These are phyloP conservation scores for Schizosaccharomyces lindneri DNA, from an alignment of 805 yeast species.

Conservation along the genomic window DNA sequence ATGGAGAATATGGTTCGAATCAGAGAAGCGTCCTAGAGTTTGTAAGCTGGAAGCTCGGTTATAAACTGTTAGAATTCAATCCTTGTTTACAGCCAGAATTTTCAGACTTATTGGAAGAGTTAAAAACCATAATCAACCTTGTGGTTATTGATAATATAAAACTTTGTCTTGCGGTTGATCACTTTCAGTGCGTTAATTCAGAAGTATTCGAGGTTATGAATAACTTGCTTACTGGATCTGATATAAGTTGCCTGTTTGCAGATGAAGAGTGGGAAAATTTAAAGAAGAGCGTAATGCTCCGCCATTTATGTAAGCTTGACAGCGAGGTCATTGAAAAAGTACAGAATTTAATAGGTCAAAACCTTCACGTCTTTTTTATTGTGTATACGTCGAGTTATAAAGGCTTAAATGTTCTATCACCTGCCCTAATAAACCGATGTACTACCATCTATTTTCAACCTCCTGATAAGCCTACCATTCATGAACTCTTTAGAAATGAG, in stretches of 20 bases:
- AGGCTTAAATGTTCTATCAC: constrained; percentile 5
- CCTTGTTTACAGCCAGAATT: constrained; percentile 31
- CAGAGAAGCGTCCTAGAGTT: constrained; percentile 51
- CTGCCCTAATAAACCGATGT: constrained; percentile 6
- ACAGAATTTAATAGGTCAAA: constrained; percentile 33
- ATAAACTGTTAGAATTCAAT: constrained; percentile 31
- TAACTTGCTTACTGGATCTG: constrained; percentile 24
- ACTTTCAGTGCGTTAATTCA: constrained; percentile 49
- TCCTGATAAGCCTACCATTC: neutral
- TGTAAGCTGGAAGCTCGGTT: constrained; percentile 80
- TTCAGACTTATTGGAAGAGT: constrained; percentile 38
- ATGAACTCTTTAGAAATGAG: neutral
- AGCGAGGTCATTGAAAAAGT: constrained; percentile 25
- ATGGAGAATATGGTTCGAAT: constrained; percentile 67
- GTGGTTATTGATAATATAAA: constrained; percentile 33
- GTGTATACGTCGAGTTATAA: constrained; percentile 18
- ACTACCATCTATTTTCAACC: neutral
- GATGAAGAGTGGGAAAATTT: too few relatives aligned
- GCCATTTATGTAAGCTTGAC: neutral
- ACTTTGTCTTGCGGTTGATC: constrained; percentile 54
- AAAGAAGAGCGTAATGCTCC: too few relatives aligned
- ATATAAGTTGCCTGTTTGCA: constrained; percentile 27
- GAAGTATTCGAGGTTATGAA: constrained; percentile 38
- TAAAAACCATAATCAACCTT: constrained; percentile 28
- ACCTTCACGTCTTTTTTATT: constrained; percentile 65